These are phyloP conservation scores for Phaeodactylum tricornutum DNA, from an alignment of 108 stramenopile genomes.

Conservation along the genomic window DNA sequence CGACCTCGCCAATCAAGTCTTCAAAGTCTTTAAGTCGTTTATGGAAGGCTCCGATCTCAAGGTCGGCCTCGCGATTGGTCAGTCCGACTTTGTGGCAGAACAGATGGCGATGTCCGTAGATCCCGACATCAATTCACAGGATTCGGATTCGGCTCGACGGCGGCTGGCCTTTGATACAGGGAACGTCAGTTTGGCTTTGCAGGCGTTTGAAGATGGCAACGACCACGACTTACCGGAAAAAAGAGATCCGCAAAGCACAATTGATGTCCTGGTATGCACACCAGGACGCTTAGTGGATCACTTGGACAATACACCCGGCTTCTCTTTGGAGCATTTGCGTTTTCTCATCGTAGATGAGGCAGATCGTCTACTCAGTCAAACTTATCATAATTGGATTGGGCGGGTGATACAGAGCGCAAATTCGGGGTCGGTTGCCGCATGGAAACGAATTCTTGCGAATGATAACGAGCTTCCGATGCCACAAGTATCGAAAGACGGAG, in stretches of 20 bases:
- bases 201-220: conserved; percentile 6
- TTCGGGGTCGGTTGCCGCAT: too few relatives aligned
- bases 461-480: neutral
- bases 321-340: conserved; percentile 83
- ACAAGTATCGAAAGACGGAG: conserved; percentile 1
- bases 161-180: conserved; percentile 27
- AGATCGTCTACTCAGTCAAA: conserved; percentile 85
- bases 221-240: too few relatives aligned
- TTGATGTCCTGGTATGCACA: conserved; percentile 93
- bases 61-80: conserved; percentile 87
- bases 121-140: neutral
- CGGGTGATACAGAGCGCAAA: conserved; percentile 57
- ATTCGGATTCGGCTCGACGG: conserved; percentile 4
- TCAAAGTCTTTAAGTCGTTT: conserved; percentile 74
- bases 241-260: too few relatives aligned
- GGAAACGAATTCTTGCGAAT: too few relatives aligned
- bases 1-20: conserved; percentile 85
- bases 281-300: conserved; percentile 92
- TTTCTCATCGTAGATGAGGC: conserved; percentile 95
- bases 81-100: conserved; percentile 60
- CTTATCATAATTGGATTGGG: conserved; percentile 88
- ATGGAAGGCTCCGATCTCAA: conserved; percentile 60
- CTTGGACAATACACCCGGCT: conserved; percentile 86
- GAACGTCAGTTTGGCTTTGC: conserved; percentile 18
- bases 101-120: conserved; percentile 33